Evolutionary conservation across 495 filamentous ascomycete species (phyloP).

Genomic region (Podospora conica): DNA sequence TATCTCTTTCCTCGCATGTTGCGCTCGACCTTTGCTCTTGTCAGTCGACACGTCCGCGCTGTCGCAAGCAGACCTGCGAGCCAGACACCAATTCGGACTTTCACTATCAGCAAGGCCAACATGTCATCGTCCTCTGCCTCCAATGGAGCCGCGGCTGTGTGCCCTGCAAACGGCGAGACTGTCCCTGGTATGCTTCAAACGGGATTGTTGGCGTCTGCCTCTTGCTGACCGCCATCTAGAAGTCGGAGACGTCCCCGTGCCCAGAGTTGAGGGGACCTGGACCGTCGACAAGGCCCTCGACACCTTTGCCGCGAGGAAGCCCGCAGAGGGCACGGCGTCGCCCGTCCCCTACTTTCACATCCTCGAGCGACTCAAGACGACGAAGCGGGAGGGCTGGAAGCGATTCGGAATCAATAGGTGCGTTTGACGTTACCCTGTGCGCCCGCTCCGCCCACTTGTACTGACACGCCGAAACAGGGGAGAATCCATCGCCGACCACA

Average conservation of each 20-base stretch:
- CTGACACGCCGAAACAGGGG: constrained; percentile 28
- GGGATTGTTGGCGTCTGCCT: neutral
- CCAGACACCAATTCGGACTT: neutral
- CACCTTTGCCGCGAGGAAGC: constrained; percentile 40
- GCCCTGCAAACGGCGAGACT: neutral
- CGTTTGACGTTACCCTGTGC: constrained; percentile 15
- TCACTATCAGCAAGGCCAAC: neutral
- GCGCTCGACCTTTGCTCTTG: neutral
- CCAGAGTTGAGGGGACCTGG: constrained; percentile 38
- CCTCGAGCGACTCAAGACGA: constrained; percentile 88
- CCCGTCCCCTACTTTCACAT: constrained; percentile 91
- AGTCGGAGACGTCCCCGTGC: constrained; percentile 27
- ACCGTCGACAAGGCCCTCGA: constrained; percentile 45
- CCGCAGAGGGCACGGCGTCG: constrained; percentile 55
- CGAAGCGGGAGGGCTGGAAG: constrained; percentile 91
- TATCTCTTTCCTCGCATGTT: neutral
- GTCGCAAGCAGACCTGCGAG: neutral
- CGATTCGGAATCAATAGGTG: constrained; percentile 68
- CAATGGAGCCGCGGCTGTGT: neutral
- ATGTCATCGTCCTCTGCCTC: neutral
- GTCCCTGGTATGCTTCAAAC: neutral
- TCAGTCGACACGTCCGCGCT: neutral
- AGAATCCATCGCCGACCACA: constrained; percentile 95
- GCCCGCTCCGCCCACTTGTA: neutral
- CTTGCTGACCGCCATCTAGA: constrained; percentile 10